A percentile compares a stretch with the other conserved stretches of the same genome.
phyloP scores from a whole-genome alignment of 345 rosid genomes.

The Conringia planisiliqua region DNA sequence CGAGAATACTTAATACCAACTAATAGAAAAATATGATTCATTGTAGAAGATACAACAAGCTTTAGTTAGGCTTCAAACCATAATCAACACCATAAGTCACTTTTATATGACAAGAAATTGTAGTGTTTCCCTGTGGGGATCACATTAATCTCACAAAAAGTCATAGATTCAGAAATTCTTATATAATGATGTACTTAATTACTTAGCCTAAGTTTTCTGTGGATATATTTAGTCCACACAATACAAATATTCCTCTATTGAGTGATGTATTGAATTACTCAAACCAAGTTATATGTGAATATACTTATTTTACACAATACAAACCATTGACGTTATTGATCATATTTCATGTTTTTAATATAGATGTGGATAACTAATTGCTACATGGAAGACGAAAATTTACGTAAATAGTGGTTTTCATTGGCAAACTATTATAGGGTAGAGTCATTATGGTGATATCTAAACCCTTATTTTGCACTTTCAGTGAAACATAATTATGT shows the following conservation, averaged over 20 bases:
- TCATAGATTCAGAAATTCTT: not conserved
- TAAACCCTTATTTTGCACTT: not conserved
- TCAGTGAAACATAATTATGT: too few relatives aligned
- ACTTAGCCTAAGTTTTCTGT: not conserved
- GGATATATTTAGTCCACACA: not conserved
- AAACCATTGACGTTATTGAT: too few relatives aligned
- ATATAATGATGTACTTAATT: not conserved
- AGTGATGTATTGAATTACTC: too few relatives aligned
- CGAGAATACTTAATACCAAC: too few relatives aligned
- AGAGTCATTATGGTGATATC: not conserved
- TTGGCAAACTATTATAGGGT: not conserved
- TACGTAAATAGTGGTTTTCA: too few relatives aligned
- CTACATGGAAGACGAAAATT: not conserved
- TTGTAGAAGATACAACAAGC: too few relatives aligned
- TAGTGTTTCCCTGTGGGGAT: not conserved
- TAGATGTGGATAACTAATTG: not conserved
- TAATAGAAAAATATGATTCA: too few relatives aligned
- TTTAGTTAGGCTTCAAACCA: too few relatives aligned
- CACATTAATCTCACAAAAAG: not conserved
- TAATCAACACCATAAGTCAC: not conserved
- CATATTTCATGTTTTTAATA: not conserved
- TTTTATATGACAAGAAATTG: not conserved
- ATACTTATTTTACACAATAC: too few relatives aligned
- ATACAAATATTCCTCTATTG: too few relatives aligned
- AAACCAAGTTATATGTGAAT: too few relatives aligned